phyloP scores from a whole-genome alignment of 2,329 filamentous ascomycete species.

The Fusarium mexicanum region DNA sequence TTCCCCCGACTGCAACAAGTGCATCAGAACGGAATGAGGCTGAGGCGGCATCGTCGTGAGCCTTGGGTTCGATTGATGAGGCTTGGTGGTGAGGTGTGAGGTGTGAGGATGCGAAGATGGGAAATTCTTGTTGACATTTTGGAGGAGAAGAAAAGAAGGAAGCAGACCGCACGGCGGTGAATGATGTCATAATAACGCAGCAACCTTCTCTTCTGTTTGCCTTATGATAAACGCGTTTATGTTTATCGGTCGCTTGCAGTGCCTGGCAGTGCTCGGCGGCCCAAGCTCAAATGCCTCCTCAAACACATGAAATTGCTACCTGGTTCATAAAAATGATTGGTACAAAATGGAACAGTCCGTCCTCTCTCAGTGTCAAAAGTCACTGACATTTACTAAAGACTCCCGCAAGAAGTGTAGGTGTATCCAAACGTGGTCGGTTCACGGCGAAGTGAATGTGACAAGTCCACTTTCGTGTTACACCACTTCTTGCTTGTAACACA shows the following conservation, averaged over 20 bases:
- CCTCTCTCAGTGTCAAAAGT: fast-evolving
- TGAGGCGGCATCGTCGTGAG: fast-evolving
- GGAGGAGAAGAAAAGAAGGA: neutral
- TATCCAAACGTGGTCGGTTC: too few relatives aligned
- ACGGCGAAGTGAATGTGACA: neutral
- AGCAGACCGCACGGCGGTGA: neutral
- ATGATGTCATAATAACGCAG: neutral
- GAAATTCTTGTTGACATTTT: neutral
- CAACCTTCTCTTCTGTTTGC: fast-evolving
- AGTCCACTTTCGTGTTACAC: too few relatives aligned
- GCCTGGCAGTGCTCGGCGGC: neutral
- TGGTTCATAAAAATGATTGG: fast-evolving
- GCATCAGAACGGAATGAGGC: neutral
- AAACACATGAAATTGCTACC: neutral
- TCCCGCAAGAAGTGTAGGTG: neutral
- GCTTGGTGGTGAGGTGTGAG: fast-evolving
- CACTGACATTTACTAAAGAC: fast-evolving
- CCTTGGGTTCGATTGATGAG: fast-evolving
- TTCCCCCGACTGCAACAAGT: neutral
- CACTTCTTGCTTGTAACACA: neutral
- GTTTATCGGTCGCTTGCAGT: neutral
- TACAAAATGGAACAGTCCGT: fast-evolving
- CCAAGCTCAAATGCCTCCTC: fast-evolving
- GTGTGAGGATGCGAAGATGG: neutral
- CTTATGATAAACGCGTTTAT: fast-evolving